Evolutionary conservation across 768 basidiomycete species (phyloP), one percentile per base, ranked within the genome.

Genomic region (Auriscalpium vulgare): DNA sequence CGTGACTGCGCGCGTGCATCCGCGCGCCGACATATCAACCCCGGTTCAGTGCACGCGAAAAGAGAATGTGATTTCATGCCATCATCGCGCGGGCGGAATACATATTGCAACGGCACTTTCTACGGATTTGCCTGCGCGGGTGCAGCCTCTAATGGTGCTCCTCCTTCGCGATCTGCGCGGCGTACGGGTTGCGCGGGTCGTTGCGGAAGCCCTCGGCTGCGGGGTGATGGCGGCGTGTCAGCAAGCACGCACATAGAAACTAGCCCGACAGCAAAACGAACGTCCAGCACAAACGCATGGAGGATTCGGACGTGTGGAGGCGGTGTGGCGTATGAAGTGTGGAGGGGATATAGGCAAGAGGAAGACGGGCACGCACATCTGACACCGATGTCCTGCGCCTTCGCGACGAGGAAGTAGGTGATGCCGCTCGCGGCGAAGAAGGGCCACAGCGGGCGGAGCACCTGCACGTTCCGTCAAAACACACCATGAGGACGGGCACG

Each of bases 131-230:
- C 29, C 29, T 29, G 29, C 7, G 29, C 29, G 7, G 29, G 29
- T 4, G 29, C 29, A 4, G 29, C 29, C 0, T 43, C 40, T 43
- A 43, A 6, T 76, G 74, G 50, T 75, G 75, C n/a, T 64, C 65
- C 67, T 86, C 79, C 68, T 80, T 82, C 53, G 90, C 87, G 55
- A 91, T 81, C 66, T 86, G 79, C 21, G 82, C 83, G 10, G 85
- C 86, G 71, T 90, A 88, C 38, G 89, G 90, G 78, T 92, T 92
- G 67, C 82, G 82, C 37, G 89, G 81, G 68, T 91, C 87, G 63
- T 82, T 84, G 62, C 82, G 81, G 68, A 79, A 90, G 65, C 76
- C 70, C 59, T 79, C 78, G 57, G 87, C 88, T 88, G 50, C 50
- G 43, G n/a, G 51, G 40, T 44, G 36, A 19, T 29, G 29, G 29